Evolutionary conservation across 257 asterid species (phyloP).

Genomic region (Solanum corneliomulleri): DNA sequence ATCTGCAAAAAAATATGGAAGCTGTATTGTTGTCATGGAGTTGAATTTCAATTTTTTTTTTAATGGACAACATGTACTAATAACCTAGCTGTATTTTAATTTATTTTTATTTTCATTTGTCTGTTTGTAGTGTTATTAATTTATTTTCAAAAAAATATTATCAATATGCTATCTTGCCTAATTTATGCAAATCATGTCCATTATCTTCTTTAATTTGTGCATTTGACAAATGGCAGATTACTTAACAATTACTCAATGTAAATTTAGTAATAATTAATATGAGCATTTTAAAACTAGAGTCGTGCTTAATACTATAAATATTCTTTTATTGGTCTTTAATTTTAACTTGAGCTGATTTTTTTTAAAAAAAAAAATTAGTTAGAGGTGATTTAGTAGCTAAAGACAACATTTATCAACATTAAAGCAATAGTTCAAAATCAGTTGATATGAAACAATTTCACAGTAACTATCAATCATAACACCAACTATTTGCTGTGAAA

Average conservation of each 20-base stretch:
- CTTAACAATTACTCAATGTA: background rate
- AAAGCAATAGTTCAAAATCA: background rate
- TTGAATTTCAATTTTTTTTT: background rate
- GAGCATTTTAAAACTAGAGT: background rate
- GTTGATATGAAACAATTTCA: background rate
- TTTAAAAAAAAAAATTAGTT: too few species aligned
- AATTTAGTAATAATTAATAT: background rate
- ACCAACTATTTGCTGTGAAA: background rate
- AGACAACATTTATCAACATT: background rate
- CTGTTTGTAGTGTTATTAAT: background rate
- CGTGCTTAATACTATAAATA: background rate
- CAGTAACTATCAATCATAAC: background rate
- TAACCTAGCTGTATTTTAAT: background rate
- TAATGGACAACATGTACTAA: background rate
- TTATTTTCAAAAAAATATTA: background rate
- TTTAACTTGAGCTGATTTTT: background rate
- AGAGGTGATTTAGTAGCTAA: background rate
- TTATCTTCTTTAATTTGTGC: background rate
- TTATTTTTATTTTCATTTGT: background rate
- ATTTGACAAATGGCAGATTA: background rate
- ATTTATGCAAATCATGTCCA: background rate
- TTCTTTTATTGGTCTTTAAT: background rate
- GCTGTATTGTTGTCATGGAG: background rate
- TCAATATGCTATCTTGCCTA: background rate
- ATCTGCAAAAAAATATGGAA: conserved; percentile 8